Evolutionary conservation across 257 asterid genomes (phyloP).

Genomic region (Przewalskia tangutica): DNA sequence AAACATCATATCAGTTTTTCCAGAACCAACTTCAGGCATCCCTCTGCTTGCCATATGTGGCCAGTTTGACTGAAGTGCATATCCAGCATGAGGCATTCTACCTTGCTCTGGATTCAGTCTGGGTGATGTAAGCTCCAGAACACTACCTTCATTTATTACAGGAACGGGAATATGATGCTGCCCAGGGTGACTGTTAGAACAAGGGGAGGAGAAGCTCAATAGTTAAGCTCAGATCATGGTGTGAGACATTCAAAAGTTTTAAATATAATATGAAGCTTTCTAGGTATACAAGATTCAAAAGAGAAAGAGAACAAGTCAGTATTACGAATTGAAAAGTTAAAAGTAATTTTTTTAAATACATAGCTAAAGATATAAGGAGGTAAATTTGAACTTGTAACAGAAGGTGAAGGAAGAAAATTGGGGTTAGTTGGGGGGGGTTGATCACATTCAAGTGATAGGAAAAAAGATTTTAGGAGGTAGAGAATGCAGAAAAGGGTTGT

Average conservation of each 20-base stretch:
- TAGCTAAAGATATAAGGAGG: not conserved
- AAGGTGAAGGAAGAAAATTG: not conserved
- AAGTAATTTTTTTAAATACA: not conserved
- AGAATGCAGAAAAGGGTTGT: too few species aligned
- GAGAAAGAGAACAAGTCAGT: not conserved
- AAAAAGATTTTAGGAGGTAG: too few species aligned
- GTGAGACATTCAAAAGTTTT: not conserved
- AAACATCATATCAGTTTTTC: slow-evolving; percentile 16
- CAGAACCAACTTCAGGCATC: slow-evolving; percentile 37
- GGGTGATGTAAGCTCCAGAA: slow-evolving; percentile 62
- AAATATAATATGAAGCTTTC: not conserved
- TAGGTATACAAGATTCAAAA: not conserved
- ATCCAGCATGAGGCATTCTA: slow-evolving; percentile 36
- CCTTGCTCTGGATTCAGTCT: slow-evolving; percentile 57
- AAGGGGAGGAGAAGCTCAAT: slow-evolving; percentile 5
- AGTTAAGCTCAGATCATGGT: slow-evolving; percentile 10
- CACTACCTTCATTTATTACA: slow-evolving; percentile 36
- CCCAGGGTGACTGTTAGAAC: slow-evolving; percentile 40
- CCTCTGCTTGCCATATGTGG: slow-evolving; percentile 28
- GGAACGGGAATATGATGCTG: slow-evolving; percentile 31
- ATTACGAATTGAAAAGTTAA: not conserved
- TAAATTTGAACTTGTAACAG: not conserved
- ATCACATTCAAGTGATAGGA: not conserved
- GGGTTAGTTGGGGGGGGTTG: too few species aligned
- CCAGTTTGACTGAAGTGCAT: slow-evolving; percentile 58